These are phyloP conservation scores for Claviceps fusiformis DNA, from an alignment of 2,329 filamentous ascomycete species.

Conservation along the genomic window DNA sequence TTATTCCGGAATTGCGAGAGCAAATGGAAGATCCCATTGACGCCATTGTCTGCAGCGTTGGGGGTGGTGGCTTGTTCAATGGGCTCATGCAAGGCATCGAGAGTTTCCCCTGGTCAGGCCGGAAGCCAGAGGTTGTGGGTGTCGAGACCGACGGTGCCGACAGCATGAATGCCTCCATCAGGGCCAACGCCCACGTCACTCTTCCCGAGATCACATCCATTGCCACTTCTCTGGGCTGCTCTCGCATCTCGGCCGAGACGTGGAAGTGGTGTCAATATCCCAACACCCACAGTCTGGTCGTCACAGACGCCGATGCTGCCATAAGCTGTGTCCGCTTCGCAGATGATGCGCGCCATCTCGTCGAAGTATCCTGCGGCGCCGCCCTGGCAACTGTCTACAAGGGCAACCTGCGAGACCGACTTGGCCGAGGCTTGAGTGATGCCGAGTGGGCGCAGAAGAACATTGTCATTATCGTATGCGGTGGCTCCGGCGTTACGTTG, in stretches of 20 bases:
- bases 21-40: conserved; percentile 40
- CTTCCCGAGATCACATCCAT: conserved; percentile 61
- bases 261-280: conserved; percentile 47
- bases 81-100: conserved; percentile 61
- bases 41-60: conserved; percentile 63
- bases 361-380: conserved; percentile 78
- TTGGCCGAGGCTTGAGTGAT: conserved; percentile 38
- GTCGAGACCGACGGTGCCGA: conserved; percentile 67
- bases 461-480: conserved; percentile 76
- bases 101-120: conserved; percentile 20
- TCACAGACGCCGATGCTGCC: conserved; percentile 54
- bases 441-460: conserved; percentile 52
- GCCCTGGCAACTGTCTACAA: conserved; percentile 58
- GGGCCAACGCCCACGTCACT: conserved; percentile 42
- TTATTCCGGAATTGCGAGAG: conserved; percentile 38
- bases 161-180: conserved; percentile 49
- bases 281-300: conserved; percentile 22
- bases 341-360: conserved; percentile 68
- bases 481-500: conserved; percentile 54
- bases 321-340: conserved; percentile 63
- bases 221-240: conserved; percentile 62
- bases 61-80: conserved; percentile 67
- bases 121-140: conserved; percentile 45
- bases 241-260: conserved; percentile 52
- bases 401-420: conserved; percentile 43